These are phyloP conservation scores for Guyanaporus albipodus DNA, from an alignment of 768 basidiomycete genomes.

Conservation along the genomic window DNA sequence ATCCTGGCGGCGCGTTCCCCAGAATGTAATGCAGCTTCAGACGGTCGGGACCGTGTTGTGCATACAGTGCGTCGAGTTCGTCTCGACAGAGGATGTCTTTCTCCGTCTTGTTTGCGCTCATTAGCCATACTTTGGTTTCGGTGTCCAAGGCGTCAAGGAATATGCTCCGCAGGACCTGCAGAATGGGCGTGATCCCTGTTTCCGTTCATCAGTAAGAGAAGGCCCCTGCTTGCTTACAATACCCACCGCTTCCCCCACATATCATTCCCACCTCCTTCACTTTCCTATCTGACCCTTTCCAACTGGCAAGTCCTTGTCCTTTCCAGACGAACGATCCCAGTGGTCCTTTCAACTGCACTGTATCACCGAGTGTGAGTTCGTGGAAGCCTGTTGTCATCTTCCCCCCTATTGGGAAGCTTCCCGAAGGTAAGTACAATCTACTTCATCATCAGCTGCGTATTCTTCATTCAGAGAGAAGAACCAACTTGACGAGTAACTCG, in stretches of 20 bases:
- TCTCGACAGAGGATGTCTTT: constrained; percentile 49
- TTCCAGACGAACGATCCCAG: constrained; percentile 54
- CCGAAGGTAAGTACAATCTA: constrained; percentile 43
- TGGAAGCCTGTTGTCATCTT: constrained; percentile 48
- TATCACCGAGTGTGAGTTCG: constrained; percentile 46
- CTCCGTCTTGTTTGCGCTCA: constrained; percentile 45
- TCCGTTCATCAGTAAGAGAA: not conserved
- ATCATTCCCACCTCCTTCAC: constrained; percentile 48
- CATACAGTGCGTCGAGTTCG: constrained; percentile 42
- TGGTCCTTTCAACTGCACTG: constrained; percentile 56
- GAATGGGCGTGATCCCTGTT: constrained; percentile 51
- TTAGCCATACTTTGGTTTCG: constrained; percentile 41
- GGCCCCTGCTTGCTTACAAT: not conserved
- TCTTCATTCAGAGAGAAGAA: constrained; percentile 1
- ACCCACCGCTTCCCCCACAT: constrained; percentile 52
- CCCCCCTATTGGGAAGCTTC: constrained; percentile 41
- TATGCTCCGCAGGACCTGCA: constrained; percentile 50
- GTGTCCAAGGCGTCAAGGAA: constrained; percentile 37
- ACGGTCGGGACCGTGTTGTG: constrained; percentile 26
- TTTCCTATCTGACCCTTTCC: constrained; percentile 34
- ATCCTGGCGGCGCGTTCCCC: constrained; percentile 29
- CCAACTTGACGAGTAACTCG: constrained; percentile 52
- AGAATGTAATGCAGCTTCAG: constrained; percentile 45
- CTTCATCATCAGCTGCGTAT: constrained; percentile 1
- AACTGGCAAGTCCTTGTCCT: constrained; percentile 36